phyloP scores from a whole-genome alignment of 371 early-diverging fungal species.

The Conidiobolus incongruus region DNA sequence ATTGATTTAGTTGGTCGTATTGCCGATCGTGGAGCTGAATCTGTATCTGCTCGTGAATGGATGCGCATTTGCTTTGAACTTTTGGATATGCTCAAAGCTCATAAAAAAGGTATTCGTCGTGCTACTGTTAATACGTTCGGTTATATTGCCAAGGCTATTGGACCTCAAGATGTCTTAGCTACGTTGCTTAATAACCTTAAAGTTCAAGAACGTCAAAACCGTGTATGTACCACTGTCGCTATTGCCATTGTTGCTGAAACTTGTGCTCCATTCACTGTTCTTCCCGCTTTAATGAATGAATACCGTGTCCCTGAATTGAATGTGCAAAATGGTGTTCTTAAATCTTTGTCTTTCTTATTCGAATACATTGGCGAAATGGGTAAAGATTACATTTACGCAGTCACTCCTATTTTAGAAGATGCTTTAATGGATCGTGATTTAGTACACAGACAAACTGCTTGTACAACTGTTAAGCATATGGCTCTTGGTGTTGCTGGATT shows the following conservation, averaged over 20 bases:
- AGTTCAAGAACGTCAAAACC: constrained; percentile 94
- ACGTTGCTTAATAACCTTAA: constrained; percentile 92
- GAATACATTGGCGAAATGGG: constrained; percentile 96
- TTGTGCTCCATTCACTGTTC: constrained; percentile 92
- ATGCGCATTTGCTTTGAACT: constrained; percentile 97
- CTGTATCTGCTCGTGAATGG: constrained; percentile 96
- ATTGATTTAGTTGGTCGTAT: constrained; percentile 92
- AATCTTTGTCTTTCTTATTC: constrained; percentile 83
- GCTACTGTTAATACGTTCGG: constrained; percentile 94
- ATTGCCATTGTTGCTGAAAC: constrained; percentile 88
- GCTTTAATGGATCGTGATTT: constrained; percentile 93
- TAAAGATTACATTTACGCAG: constrained; percentile 88
- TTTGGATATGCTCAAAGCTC: constrained; percentile 86
- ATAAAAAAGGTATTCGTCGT: constrained; percentile 85
- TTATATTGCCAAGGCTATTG: constrained; percentile 96
- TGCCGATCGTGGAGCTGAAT: constrained; percentile 95
- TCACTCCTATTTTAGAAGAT: constrained; percentile 88
- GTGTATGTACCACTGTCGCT: constrained; percentile 95
- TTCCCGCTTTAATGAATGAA: constrained; percentile 96
- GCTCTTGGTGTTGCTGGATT: constrained; percentile 77
- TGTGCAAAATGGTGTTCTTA: constrained; percentile 95
- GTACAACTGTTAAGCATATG: constrained; percentile 76
- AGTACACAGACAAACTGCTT: constrained; percentile 92
- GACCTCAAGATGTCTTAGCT: constrained; percentile 95
- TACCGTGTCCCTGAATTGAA: constrained; percentile 95